Base-by-base conservation (phyloP, 768 basidiomycete genomes). In the Kwoniella europaea region DNA sequence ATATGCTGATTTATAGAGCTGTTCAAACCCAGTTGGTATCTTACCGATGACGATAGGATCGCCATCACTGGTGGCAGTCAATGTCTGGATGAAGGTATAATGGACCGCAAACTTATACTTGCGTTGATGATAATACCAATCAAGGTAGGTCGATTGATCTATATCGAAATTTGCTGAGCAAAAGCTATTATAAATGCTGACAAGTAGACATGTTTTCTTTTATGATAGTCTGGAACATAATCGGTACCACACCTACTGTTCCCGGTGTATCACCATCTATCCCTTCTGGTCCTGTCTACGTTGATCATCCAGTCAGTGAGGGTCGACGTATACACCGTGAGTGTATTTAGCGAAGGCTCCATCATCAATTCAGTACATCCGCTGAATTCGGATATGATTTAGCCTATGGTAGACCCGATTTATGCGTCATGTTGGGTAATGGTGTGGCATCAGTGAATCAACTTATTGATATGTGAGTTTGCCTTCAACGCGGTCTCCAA, bases 91-190 rank as follows among this genome's bases (percentile, higher is more conserved):
- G 60, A 73, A 57, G 72, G 72, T 20, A 5, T 43, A 46, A 59
- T 22, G 71, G 68, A n/a, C 65, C 71, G 6, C 80, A 82, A 70
- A 80, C 79, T 2, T 80, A 79, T 67, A 74, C 79, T 66, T 83
- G 82, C 64, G 77, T 76, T 12, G 74, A 77, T 29, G 72, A 74
- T 22, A 81, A 79, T 71, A 79, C 75, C 66, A 81, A 83, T 63
- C 82, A 83, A 63, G 57, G 76, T 77, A 52, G 22, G 76, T 73
- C 4, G 42, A 2, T 76, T 35, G 35, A 35, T 35, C 35, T 35
- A 9, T 6, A 0, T 35, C 6, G 6, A 6, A 35, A 35, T 5
- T 0, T 35, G 35, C 35, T 35, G 35, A 35, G 35, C 7, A 9
- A 35, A 6, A 35, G 35, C 35, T 35, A 9, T 9, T 9, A 35